Conservation (phyloP, 129 eudicot species). For the Helichrysum umbraculigerum region DNA sequence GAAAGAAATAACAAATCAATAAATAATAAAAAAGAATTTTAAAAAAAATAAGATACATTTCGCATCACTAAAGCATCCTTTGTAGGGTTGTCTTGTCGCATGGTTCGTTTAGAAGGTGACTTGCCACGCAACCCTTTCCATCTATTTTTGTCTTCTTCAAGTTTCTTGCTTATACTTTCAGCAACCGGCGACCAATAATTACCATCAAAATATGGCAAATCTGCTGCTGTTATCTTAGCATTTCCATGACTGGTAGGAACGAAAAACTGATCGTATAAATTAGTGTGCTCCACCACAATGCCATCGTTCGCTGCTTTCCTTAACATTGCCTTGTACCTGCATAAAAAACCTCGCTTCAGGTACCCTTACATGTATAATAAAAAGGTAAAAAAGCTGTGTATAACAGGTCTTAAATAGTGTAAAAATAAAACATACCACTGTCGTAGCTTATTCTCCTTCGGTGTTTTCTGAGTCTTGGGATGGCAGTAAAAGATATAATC, state of each 20-base stretch:
- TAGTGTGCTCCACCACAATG: conserved; percentile 54
- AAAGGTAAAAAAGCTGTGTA: background rate
- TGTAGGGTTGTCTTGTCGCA: conserved; percentile 43
- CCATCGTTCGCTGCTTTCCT: conserved; percentile 54
- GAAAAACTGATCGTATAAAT: conserved; percentile 61
- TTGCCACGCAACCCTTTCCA: conserved; percentile 35
- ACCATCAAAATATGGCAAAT: conserved; percentile 84
- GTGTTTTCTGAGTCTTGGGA: conserved; percentile 73
- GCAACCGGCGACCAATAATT: conserved; percentile 67
- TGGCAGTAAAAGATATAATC: conserved; percentile 79
- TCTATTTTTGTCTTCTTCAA: conserved; percentile 46
- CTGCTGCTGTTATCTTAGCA: conserved; percentile 62
- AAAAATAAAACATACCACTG: conserved; percentile 46
- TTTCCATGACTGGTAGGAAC: conserved; percentile 37
- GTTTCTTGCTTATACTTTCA: conserved; percentile 33
- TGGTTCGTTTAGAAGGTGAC: conserved; percentile 47
- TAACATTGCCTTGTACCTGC: conserved; percentile 76
- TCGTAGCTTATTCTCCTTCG: conserved; percentile 58
- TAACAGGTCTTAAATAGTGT: background rate
- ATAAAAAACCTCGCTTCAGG: background rate
- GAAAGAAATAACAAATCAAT: background rate
- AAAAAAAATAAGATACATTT: conserved; percentile 34
- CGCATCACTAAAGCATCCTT: conserved; percentile 75
- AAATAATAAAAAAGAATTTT: background rate
- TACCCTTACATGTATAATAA: background rate